These are phyloP conservation scores for Umbellularia californica DNA, from an alignment of 164 flowering plant species.

Conservation along the genomic window DNA sequence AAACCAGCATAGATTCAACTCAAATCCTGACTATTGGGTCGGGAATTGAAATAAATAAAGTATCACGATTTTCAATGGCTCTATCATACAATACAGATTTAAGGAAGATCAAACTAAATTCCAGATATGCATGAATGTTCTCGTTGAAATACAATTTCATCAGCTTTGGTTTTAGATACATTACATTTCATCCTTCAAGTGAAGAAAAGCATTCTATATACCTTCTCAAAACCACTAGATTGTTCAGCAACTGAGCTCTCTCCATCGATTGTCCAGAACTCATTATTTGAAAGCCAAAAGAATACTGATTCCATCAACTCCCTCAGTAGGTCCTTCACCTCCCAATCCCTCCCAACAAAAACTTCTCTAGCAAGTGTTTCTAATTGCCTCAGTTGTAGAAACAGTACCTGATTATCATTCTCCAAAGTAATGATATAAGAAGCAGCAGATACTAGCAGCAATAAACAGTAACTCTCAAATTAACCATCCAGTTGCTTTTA, in stretches of 20 bases:
- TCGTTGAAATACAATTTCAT: not conserved
- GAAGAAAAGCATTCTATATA: slow-evolving; percentile 7
- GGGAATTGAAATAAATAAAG: not conserved
- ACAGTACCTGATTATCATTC: slow-evolving; percentile 42
- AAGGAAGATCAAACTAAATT: not conserved
- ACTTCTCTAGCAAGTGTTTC: slow-evolving; percentile 40
- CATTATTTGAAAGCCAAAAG: slow-evolving; percentile 36
- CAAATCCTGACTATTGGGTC: not conserved
- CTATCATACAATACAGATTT: not conserved
- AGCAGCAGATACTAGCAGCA: slow-evolving; percentile 1
- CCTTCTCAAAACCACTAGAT: slow-evolving; percentile 38
- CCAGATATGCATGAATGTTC: not conserved
- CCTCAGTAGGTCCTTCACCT: slow-evolving; percentile 32
- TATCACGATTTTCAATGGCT: not conserved
- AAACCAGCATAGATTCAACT: slow-evolving; percentile 1
- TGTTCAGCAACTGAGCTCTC: slow-evolving; percentile 18
- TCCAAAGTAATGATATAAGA: slow-evolving; percentile 6
- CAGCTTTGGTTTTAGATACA: not conserved
- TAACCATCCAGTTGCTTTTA: not conserved
- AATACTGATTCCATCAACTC: slow-evolving; percentile 43
- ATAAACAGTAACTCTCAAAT: not conserved
- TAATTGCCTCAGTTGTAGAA: slow-evolving; percentile 43
- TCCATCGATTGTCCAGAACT: slow-evolving; percentile 25
- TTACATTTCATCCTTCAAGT: not conserved
- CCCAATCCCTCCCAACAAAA: slow-evolving; percentile 35